phyloP scores from a whole-genome alignment of 352 stramenopile species.

The Phytophthora sp. region DNA sequence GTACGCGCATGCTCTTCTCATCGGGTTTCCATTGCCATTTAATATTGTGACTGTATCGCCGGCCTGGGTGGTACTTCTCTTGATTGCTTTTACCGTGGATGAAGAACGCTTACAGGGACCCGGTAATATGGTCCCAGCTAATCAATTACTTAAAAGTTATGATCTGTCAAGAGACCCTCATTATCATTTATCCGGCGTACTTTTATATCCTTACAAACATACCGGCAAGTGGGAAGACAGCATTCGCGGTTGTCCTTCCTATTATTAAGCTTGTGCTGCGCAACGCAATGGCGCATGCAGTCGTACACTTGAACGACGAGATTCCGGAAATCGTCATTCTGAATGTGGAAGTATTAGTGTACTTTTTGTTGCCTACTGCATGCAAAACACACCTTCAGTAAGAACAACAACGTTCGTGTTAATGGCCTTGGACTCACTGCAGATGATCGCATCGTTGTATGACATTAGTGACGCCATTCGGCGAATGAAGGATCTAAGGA shows the following conservation, averaged over 20 bases:
- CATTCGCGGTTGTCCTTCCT: constrained; percentile 26
- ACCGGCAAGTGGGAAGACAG: neutral
- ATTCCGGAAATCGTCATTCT: constrained; percentile 29
- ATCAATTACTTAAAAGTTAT: constrained; percentile 4
- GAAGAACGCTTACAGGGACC: neutral
- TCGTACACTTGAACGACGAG: constrained; percentile 4
- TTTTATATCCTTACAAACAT: constrained; percentile 21
- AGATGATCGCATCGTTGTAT: constrained; percentile 6
- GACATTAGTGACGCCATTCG: neutral
- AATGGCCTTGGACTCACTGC: neutral
- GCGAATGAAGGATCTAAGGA: neutral
- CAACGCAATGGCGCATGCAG: constrained; percentile 2
- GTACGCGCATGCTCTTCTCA: constrained; percentile 2
- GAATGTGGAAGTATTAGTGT: constrained; percentile 43
- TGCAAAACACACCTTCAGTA: constrained; percentile 36
- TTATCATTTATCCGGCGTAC: constrained; percentile 28
- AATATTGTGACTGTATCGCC: constrained; percentile 15
- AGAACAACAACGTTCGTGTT: constrained; percentile 13
- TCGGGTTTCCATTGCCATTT: constrained; percentile 41
- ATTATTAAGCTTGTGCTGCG: constrained; percentile 27
- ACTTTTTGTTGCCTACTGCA: constrained; percentile 36
- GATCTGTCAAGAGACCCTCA: constrained; percentile 1
- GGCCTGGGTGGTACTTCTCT: constrained; percentile 1
- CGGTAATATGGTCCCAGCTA: neutral
- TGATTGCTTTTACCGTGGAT: neutral